Evolutionary conservation across 116 monocot genomes (phyloP), one percentile per base, ranked within the genome.

Genomic region (Cymodocea nodosa): DNA sequence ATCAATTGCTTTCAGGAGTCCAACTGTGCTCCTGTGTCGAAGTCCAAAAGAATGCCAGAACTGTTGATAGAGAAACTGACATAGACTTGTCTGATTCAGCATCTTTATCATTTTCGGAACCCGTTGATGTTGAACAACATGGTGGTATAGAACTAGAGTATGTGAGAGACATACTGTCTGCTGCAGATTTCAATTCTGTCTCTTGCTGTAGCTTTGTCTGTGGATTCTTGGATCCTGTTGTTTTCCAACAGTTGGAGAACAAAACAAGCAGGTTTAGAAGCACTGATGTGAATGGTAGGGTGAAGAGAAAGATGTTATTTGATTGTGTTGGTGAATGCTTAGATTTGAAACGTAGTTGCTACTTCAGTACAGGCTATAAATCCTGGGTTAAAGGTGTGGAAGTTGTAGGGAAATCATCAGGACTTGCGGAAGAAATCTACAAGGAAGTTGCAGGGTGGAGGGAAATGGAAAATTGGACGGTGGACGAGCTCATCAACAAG

Each of bases 401-500:
- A 9, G 15, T 82, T 52, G 37, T 77, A 4, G 39, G 62, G 15
- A 50, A 56, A 44, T 74, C 72, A 44, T 74, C 72, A 12, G 49
- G 71, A 11, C 53, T 84, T 56, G 73, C 80, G 0, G 82, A 84
- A 56, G 68, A 87, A 68, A 48, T 97, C 1, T 79, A 76, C 62
- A 62, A 30, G 40, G 85, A 88, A 74, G 78, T 91, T 44, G 72
- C 72, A 23, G 53, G 73, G 30, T 87, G 81, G 85, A 82, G 74
- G 40, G 79, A 78, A 22, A 80, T 85, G 65, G 88, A 71, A 68
- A 85, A 78, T 37, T 80, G 79, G 70, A 80, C 82, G 88, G 83
- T 91, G 37, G 97, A 91, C 63, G 87, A 87, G 67, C 67, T 97
- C 22, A 88, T 97, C 22, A 82, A 85, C 25, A 77, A 50, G 58